These are phyloP conservation scores for Cystobasidium ongulense DNA, from an alignment of 768 basidiomycete species.

Conservation along the genomic window DNA sequence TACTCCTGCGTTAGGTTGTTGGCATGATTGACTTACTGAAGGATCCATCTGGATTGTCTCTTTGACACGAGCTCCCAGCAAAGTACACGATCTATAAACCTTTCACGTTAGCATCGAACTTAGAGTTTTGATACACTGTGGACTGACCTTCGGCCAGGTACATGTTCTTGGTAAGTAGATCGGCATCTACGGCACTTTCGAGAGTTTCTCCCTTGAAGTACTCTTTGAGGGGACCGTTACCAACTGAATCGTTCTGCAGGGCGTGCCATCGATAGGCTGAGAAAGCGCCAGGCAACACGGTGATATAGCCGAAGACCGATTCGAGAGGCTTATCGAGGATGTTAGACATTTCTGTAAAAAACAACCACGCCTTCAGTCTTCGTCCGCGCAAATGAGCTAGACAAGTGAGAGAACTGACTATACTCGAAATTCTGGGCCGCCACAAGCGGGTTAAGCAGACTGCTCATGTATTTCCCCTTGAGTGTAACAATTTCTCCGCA, in stretches of 20 bases:
- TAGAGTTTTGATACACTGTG: conserved; percentile 47
- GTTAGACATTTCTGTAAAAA: conserved; percentile 31
- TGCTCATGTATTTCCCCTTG: conserved; percentile 56
- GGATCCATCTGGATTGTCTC: conserved; percentile 73
- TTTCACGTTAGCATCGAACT: conserved; percentile 66
- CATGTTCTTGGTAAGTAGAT: conserved; percentile 94
- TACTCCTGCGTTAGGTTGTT: conserved; percentile 61
- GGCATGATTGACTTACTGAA: conserved; percentile 94
- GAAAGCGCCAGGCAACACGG: conserved; percentile 71
- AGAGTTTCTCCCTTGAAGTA: conserved; percentile 97
- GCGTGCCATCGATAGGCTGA: conserved; percentile 74
- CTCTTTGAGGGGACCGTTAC: conserved; percentile 82
- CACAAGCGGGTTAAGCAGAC: conserved; percentile 61
- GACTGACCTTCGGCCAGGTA: conserved; percentile 76
- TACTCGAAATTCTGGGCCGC: conserved; percentile 96
- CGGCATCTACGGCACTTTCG: conserved; percentile 48
- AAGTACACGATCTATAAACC: conserved; percentile 67
- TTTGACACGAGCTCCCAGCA: conserved; percentile 99
- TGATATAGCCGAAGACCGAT: conserved; percentile 85
- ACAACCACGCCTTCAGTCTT: not conserved
- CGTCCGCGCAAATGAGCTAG: too few species aligned
- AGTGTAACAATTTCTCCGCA: conserved; percentile 72
- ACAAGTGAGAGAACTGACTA: conserved; percentile 78
- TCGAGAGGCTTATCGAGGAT: conserved; percentile 49
- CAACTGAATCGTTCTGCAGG: conserved; percentile 70